A percentile compares a stretch with the other conserved stretches of the same genome.
These are phyloP conservation scores for Amanita molliuscula DNA, from an alignment of 768 basidiomycete species.

Conservation along the genomic window DNA sequence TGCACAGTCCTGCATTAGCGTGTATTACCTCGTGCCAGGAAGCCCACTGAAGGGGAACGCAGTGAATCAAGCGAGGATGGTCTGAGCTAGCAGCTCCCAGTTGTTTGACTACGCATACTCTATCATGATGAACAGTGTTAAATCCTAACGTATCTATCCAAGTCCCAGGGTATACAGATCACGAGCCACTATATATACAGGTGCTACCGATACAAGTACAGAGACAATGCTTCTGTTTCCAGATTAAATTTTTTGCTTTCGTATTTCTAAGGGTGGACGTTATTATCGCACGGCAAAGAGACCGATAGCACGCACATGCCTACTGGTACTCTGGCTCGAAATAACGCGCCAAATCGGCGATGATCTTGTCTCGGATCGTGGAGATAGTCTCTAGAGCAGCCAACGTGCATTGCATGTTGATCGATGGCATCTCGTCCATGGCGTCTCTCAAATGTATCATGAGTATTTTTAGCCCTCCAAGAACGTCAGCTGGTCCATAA, in stretches of 20 bases:
- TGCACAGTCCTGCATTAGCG: no score
- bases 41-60: no score
- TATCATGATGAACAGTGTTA: neutral
- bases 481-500: constrained; percentile 42
- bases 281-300: neutral
- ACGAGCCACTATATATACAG: neutral
- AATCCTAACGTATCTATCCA: neutral
- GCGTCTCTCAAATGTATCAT: constrained; percentile 28
- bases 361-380: constrained; percentile 27
- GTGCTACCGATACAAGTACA: constrained; percentile 6
- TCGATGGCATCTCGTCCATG: constrained; percentile 21
- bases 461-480: constrained; percentile 41
- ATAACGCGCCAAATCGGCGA: constrained; percentile 26
- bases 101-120: neutral
- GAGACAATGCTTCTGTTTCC: neutral
- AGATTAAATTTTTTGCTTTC: neutral
- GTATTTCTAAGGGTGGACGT: neutral
- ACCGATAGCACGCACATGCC: neutral
- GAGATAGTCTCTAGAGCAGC: constrained; percentile 33
- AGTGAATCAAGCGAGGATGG: no score
- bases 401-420: constrained; percentile 33
- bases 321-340: constrained; percentile 20
- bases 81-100: neutral
- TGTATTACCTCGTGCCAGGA: no score
- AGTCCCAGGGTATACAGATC: neutral